These are phyloP conservation scores for Capsella bursapastoris DNA, from an alignment of 345 rosid species.

Conservation along the genomic window DNA sequence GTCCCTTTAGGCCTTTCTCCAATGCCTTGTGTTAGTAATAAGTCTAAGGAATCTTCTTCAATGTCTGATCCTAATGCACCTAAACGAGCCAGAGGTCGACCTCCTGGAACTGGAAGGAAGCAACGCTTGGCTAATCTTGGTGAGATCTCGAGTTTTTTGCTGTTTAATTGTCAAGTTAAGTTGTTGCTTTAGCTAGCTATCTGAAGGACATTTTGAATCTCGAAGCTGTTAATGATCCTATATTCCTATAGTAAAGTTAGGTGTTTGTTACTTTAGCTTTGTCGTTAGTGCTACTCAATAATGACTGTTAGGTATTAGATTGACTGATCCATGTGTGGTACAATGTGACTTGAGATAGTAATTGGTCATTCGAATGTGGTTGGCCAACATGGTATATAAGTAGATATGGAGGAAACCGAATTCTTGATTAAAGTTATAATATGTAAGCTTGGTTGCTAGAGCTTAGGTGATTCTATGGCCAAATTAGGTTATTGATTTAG, in stretches of 20 bases:
- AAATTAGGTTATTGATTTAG: neutral
- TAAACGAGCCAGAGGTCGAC: slow-evolving; percentile 77
- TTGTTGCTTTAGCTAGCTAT: slow-evolving; percentile 36
- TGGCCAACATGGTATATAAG: neutral
- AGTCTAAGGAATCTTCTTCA: slow-evolving; percentile 60
- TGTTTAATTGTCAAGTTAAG: neutral
- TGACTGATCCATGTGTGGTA: slow-evolving; percentile 1
- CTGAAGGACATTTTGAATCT: slow-evolving; percentile 2
- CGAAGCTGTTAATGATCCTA: neutral
- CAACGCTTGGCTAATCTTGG: slow-evolving; percentile 89
- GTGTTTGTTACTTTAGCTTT: slow-evolving; percentile 7
- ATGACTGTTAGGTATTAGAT: neutral
- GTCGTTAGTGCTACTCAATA: neutral
- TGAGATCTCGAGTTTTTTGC: slow-evolving; percentile 43
- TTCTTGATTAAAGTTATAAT: neutral
- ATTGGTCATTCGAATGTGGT: slow-evolving; percentile 1
- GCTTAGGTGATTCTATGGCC: neutral
- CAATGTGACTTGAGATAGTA: neutral
- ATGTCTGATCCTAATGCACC: slow-evolving; percentile 59
- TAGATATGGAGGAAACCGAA: neutral
- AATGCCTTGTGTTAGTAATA: slow-evolving; percentile 44
- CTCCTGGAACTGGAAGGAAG: slow-evolving; percentile 98
- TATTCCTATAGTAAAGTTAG: neutral
- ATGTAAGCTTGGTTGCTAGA: neutral
- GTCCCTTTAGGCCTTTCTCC: slow-evolving; percentile 87